Evolutionary conservation across 2,329 filamentous ascomycete species (phyloP), one percentile per base, ranked within the genome.

Genomic region (Colletotrichum sp.): DNA sequence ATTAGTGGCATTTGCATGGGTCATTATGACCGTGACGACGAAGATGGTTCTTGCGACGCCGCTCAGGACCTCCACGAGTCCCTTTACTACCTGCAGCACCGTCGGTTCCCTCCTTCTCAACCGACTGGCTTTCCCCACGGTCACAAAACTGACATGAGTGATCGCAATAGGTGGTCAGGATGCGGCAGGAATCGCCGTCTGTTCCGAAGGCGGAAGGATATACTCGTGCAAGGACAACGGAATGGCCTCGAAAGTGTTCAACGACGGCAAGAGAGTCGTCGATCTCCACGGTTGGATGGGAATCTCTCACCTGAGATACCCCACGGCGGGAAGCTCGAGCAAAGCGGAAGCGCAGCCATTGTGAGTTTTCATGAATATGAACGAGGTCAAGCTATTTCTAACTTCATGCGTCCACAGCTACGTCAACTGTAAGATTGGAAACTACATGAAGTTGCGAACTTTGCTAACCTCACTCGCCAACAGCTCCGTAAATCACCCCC

Each of bases 171-270:
- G 67, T 81, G 95, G 95, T 69, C 95, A 98, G 84, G 96, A 98
- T 93, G 96, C 96, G 66, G 95, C 93, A 71, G 96, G 96, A 78
- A 96, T 98, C 80, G 92, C 95, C 88, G 80, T 95, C 89, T 89
- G 93, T 90, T 75, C 88, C 18, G 79, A 90, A 88, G 95, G 95
- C 44, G 96, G 96, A 77, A 91, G 95, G 59, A 93, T 98, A 79
- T 96, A 94, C 83, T 95, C 98, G 83, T 94, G 94, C 88, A 98
- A 98, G 87, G 95, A 95, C 79, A 95, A 96, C 82, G 96, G 96
- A 71, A 94, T 98, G 90, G 96, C 94, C 55, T 91, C 93, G 74
- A 95, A 93, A 83, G 95, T 98, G 80, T 98, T 98, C 85, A 89
- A 93, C 69, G 94, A 98, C 78, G 96, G 95, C 79, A 90, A 92